phyloP scores from a whole-genome alignment of 2,329 filamentous ascomycete species.

The Clarireedia homoeocarpa region DNA sequence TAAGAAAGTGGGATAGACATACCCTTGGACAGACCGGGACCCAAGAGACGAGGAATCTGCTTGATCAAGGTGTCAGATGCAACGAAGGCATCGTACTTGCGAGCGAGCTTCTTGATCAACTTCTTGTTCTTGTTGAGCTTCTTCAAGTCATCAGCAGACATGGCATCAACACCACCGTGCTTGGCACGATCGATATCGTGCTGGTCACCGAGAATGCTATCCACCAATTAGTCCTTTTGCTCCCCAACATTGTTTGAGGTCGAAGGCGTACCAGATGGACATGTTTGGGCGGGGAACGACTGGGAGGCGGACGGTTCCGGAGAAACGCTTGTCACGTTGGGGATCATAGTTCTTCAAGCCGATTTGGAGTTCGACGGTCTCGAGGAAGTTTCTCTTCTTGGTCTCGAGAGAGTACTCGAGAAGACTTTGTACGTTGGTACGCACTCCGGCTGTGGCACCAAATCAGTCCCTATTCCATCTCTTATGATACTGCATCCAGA shows the following conservation, averaged over 20 bases:
- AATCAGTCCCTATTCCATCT: constrained; percentile 14
- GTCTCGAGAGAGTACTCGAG: constrained; percentile 91
- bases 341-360: constrained; percentile 99
- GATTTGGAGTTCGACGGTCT: constrained; percentile 88
- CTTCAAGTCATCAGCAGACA: constrained; percentile 98
- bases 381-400: constrained; percentile 98
- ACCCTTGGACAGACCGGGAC: constrained; percentile 97
- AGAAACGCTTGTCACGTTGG: constrained; percentile 99
- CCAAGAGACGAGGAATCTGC: constrained; percentile 99
- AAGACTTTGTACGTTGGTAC: constrained; percentile 86
- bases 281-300: constrained; percentile 86
- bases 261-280: constrained; percentile 61
- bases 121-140: constrained; percentile 99
- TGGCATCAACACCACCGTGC: constrained; percentile 96
- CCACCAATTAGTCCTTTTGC: constrained; percentile 25
- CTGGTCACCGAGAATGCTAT: constrained; percentile 77
- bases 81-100: constrained; percentile 99
- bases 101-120: constrained; percentile 99
- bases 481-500: background rate
- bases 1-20: constrained; percentile 29
- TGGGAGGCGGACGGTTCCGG: constrained; percentile 93
- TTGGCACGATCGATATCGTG: constrained; percentile 99
- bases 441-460: constrained; percentile 74
- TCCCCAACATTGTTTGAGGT: constrained; percentile 8
- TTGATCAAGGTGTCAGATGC: constrained; percentile 97